A percentile compares a stretch with the other conserved stretches of the same genome.
Conservation (phyloP, 257 asterid genomes). For the Nicotiana tabacum region DNA sequence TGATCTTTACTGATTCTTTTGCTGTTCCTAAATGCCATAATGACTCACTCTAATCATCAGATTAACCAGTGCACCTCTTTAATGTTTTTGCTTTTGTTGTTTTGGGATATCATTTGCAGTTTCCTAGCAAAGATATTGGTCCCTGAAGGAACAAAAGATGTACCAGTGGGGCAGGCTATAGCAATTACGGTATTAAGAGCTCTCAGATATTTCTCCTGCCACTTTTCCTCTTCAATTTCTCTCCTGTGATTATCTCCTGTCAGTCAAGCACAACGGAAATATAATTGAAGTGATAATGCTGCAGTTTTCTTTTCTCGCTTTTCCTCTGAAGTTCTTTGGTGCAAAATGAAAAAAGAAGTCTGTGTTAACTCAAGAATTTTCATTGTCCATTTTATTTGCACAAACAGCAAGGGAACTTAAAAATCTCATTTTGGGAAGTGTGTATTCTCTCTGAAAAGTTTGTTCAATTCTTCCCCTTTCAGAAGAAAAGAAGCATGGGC, state of each 20-base stretch:
- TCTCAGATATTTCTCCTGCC: constrained; percentile 21
- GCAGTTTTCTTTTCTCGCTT: neutral
- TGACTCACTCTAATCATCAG: neutral
- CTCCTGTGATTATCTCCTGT: neutral
- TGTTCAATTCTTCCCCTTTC: neutral
- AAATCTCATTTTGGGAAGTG: neutral
- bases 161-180: constrained; percentile 94
- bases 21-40: constrained; percentile 2
- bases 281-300: neutral
- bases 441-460: neutral
- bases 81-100: constrained; percentile 4
- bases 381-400: neutral
- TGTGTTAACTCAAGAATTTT: neutral
- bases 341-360: neutral
- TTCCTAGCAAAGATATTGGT: constrained; percentile 87
- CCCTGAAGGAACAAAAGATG: constrained; percentile 97
- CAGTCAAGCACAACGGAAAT: neutral
- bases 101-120: constrained; percentile 38
- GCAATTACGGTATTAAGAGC: constrained; percentile 74
- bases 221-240: neutral
- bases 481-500: neutral
- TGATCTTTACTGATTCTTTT: neutral
- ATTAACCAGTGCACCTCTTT: neutral
- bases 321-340: neutral
- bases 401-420: neutral